phyloP scores from a whole-genome alignment of 164 flowering plant species.

The Nelumbo lutea region DNA sequence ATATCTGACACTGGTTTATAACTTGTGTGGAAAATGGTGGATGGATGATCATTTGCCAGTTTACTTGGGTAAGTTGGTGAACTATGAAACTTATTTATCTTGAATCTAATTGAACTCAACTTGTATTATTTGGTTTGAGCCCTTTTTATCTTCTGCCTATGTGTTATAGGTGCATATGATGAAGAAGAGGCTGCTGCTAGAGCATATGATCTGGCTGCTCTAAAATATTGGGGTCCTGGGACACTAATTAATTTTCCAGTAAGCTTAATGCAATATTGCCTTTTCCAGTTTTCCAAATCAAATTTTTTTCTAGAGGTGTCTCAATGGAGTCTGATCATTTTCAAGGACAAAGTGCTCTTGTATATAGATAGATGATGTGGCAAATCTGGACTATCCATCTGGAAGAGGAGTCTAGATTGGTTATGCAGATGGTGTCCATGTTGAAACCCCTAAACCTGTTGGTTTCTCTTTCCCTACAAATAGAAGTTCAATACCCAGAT shows the following conservation, averaged over 20 bases:
- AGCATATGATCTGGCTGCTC: constrained; percentile 99
- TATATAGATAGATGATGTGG: neutral
- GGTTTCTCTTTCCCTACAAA: neutral
- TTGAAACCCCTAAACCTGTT: neutral
- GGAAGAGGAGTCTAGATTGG: neutral
- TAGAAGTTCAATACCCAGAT: neutral
- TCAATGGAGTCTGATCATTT: neutral
- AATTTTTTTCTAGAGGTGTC: neutral
- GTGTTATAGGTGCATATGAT: constrained; percentile 85
- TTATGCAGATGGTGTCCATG: neutral
- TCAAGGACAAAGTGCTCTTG: neutral
- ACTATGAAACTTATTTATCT: constrained; percentile 1
- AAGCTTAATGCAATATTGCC: constrained; percentile 21
- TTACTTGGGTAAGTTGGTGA: constrained; percentile 64
- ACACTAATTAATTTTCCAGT: constrained; percentile 99
- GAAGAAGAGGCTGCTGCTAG: constrained; percentile 99
- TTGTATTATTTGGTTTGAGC: neutral
- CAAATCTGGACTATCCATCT: neutral
- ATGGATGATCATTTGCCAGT: constrained; percentile 40
- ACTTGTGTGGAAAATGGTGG: constrained; percentile 31
- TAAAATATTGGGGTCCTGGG: constrained; percentile 98
- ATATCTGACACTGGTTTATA: constrained; percentile 16
- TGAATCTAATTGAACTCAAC: neutral
- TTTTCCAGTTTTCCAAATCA: neutral
- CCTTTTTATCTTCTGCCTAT: neutral